Evolutionary conservation across 257 asterid genomes (phyloP).

Genomic region (Fraxinus americana): DNA sequence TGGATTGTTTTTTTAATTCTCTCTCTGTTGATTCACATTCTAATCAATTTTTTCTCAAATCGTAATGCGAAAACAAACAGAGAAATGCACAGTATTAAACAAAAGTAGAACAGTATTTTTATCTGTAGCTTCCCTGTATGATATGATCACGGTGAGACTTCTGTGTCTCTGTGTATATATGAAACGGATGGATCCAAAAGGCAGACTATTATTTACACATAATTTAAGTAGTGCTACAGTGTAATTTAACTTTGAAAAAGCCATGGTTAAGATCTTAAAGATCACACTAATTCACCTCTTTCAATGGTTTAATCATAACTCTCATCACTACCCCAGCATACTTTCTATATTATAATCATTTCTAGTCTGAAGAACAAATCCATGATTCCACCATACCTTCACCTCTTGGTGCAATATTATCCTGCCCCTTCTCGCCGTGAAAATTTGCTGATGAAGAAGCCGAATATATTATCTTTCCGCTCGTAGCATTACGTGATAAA

Average conservation of each 20-base stretch:
- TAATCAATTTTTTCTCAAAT: constrained; percentile 25
- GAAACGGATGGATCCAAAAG: constrained; percentile 21
- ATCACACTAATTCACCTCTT: constrained; percentile 28
- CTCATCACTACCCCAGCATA: constrained; percentile 34
- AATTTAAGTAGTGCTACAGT: constrained; percentile 37
- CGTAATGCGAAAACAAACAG: constrained; percentile 24
- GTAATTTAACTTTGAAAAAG: constrained; percentile 31
- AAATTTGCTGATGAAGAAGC: constrained; percentile 30
- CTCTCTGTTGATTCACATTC: constrained; percentile 16
- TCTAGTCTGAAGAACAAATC: constrained; percentile 67
- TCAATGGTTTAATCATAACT: constrained; percentile 40
- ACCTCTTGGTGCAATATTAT: constrained; percentile 35
- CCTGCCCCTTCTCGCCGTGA: constrained; percentile 37
- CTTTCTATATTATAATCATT: constrained; percentile 45
- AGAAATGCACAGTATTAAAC: neutral
- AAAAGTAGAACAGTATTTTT: constrained; percentile 6
- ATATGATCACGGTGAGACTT: neutral
- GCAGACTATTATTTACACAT: constrained; percentile 55
- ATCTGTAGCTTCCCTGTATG: neutral
- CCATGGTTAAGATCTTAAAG: constrained; percentile 38
- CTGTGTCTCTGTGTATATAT: neutral
- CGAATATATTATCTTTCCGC: constrained; percentile 26
- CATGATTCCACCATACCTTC: constrained; percentile 74
- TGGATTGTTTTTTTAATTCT: constrained; percentile 1
- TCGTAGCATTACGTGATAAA: constrained; percentile 10